Conservation (phyloP, 2,329 filamentous ascomycete genomes). For the Colletotrichum somersetense region DNA sequence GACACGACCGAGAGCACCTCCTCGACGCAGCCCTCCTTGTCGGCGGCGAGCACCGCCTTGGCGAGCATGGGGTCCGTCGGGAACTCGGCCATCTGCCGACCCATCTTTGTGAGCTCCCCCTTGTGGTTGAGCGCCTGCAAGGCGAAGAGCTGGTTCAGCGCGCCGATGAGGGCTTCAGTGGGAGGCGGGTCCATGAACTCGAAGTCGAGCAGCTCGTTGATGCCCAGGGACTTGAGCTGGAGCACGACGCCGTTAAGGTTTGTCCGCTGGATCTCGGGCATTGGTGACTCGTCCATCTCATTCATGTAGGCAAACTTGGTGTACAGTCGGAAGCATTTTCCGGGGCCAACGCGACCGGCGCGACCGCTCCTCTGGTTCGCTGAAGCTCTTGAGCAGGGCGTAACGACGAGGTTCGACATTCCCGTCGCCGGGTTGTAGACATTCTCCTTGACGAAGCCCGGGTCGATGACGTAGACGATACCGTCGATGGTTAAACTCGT, state of each 20-base stretch:
- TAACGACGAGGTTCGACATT: constrained; percentile 92
- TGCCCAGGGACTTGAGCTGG: constrained; percentile 88
- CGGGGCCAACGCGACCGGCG: constrained; percentile 90
- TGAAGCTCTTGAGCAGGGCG: constrained; percentile 90
- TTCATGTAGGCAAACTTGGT: constrained; percentile 96
- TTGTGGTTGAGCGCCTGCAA: constrained; percentile 89
- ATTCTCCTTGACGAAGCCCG: constrained; percentile 95
- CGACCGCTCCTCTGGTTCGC: constrained; percentile 94
- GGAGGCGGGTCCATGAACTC: constrained; percentile 97
- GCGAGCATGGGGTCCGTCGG: constrained; percentile 93
- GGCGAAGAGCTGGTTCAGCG: constrained; percentile 91
- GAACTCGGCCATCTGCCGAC: constrained; percentile 95
- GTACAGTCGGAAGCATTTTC: constrained; percentile 93
- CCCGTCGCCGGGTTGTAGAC: constrained; percentile 91
- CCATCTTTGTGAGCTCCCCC: constrained; percentile 90
- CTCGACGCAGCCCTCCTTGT: constrained; percentile 92
- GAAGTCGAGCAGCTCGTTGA: constrained; percentile 92
- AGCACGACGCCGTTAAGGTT: constrained; percentile 89
- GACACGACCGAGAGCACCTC: constrained; percentile 94
- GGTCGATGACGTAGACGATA: constrained; percentile 95
- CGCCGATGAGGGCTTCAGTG: constrained; percentile 88
- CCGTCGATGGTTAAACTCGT: constrained; percentile 96
- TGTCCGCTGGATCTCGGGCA: constrained; percentile 91
- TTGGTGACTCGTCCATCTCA: constrained; percentile 92
- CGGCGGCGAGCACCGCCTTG: constrained; percentile 88